Conservation (phyloP, 73 alveolate genomes). For the Halteria grandinella region DNA sequence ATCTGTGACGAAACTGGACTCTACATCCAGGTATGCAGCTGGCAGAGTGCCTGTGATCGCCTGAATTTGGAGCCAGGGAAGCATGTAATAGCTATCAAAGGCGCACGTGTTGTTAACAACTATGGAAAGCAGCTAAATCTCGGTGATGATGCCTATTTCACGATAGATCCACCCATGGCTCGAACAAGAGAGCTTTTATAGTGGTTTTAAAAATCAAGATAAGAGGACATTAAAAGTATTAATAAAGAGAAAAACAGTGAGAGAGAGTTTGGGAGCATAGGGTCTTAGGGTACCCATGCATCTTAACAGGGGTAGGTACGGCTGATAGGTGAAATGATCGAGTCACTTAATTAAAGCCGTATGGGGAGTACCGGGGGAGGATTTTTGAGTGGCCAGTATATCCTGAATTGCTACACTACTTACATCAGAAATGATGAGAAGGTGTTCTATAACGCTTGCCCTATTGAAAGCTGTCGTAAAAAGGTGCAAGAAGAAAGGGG, state of each 20-base stretch:
- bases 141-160: conserved; percentile 35
- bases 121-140: conserved; percentile 39
- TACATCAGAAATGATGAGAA: conserved; percentile 64
- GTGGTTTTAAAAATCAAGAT: conserved; percentile 44
- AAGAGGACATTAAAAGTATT: conserved; percentile 20
- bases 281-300: no score
- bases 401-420: conserved; percentile 26
- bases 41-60: conserved; percentile 46
- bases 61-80: conserved; percentile 6
- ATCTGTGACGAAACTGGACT: conserved; percentile 50
- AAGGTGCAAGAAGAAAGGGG: conserved; percentile 38
- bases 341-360: no score
- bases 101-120: conserved; percentile 51
- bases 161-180: conserved; percentile 20
- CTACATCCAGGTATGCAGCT: conserved; percentile 45
- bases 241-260: no score
- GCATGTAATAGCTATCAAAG: conserved; percentile 55
- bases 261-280: no score
- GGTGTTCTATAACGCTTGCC: conserved; percentile 63
- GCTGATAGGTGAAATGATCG: no score
- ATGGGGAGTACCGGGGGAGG: no score
- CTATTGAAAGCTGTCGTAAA: conserved; percentile 64
- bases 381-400: no score
- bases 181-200: conserved; percentile 13
- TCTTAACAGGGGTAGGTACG: no score